Evolutionary conservation across 345 rosid genomes (phyloP).

Genomic region (Eucalyptus decipiens): DNA sequence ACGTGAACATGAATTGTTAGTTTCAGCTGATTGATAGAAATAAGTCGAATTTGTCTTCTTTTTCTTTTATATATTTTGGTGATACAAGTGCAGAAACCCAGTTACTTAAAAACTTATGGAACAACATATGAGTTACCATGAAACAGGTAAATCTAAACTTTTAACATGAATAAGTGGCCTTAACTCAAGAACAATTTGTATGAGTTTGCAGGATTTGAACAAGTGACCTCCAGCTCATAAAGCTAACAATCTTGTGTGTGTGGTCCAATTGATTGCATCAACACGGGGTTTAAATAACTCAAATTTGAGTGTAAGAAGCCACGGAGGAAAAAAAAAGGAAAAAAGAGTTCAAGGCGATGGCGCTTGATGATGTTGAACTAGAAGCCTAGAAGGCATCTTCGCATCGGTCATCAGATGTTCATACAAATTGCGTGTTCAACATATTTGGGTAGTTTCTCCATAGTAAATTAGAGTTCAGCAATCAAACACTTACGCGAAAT

Average conservation of each 20-base stretch:
- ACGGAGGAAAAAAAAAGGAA: background rate
- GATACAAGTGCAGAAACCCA: background rate
- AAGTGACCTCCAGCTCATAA: background rate
- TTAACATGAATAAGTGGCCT: background rate
- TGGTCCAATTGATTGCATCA: background rate
- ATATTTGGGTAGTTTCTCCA: background rate
- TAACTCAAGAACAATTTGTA: background rate
- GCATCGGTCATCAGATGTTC: background rate
- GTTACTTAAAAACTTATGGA: background rate
- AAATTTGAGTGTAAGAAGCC: background rate
- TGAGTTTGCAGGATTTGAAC: background rate
- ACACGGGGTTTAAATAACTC: background rate
- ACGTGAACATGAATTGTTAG: rapidly evolving
- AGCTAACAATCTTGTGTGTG: background rate
- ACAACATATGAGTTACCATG: background rate
- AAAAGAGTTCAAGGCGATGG: background rate
- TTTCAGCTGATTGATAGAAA: background rate
- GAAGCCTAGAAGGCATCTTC: background rate
- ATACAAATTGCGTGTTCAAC: background rate
- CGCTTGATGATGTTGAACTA: background rate
- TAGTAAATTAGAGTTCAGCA: background rate
- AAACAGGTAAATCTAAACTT: background rate
- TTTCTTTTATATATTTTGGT: background rate
- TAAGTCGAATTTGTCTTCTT: background rate
- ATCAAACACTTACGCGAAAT: background rate